Evolutionary conservation across 2,329 filamentous ascomycete species (phyloP), one percentile per base, ranked within the genome.

Genomic region (Calonectria montana): DNA sequence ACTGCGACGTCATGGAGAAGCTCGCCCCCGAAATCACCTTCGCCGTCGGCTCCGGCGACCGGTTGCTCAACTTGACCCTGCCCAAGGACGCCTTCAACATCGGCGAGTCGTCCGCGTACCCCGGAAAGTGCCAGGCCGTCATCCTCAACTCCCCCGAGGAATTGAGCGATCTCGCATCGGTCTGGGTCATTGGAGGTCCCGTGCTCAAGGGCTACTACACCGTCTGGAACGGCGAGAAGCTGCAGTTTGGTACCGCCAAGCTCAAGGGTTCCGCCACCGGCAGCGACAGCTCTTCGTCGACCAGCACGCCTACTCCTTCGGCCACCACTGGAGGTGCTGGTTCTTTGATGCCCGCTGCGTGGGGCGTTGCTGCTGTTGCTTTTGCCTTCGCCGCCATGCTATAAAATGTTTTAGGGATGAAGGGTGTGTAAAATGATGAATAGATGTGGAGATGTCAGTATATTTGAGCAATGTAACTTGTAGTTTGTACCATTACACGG

Each of bases 201-300:
- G 71, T 82, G 18, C 67, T 84, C 27, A 81, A 83, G 77, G 73
- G 77, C 15, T 83, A 83, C 65, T 84, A 84, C 66, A 84, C 82
- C 1, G 80, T 81, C 0, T 84, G 81, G 82, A 79, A 84, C 70
- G 80, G 77, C 0, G 65, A 74, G 18, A 78, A 74, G 9, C n/a
- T 75, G 59, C 65, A 74, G 55, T 66, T 82, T 23, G 81, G 80
- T 2, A 80, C 77, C 55, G 77, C 73, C 7, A 63, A 67, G 27
- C 69, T 77, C 18, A 76, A 71, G 71, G 59, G 27, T 4, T 62
- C 57, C 7, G n/a, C 25, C 0, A 71, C 71, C 2, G 23, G 31
- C 12, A 43, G 41, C 4, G 31, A 10, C 6, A 45, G 37, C 16
- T 25, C 57, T 2, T 41, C 48, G 47, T 23, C 64, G 13, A 65